Percentiles rank a stretch among this genome's conserved stretches.
Evolutionary conservation across 352 stramenopile genomes (phyloP).

Genomic region (Phytophthora meadii): DNA sequence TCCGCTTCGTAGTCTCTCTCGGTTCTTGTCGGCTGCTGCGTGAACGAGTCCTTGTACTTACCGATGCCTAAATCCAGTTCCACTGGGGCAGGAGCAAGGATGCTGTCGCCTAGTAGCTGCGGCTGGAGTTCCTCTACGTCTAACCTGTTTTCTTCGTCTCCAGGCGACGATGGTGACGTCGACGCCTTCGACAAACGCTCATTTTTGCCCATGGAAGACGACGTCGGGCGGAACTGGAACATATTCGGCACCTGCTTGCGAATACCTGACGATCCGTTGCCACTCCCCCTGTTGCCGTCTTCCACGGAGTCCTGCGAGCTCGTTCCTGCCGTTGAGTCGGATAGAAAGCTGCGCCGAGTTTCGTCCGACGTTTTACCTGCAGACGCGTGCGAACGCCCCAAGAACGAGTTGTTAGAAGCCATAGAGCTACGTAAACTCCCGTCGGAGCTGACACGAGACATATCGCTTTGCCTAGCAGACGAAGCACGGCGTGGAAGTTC

Average conservation of each 20-base stretch:
- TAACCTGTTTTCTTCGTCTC: slow-evolving; percentile 41
- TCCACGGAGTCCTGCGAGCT: slow-evolving; percentile 40
- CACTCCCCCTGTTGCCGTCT: slow-evolving; percentile 38
- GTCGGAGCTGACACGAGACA: slow-evolving; percentile 39
- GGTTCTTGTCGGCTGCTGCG: slow-evolving; percentile 12
- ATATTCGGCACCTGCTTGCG: slow-evolving; percentile 62
- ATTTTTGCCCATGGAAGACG: slow-evolving; percentile 45
- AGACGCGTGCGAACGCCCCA: slow-evolving; percentile 30
- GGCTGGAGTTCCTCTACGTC: slow-evolving; percentile 44
- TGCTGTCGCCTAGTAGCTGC: slow-evolving; percentile 37
- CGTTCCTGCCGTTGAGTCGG: slow-evolving; percentile 37
- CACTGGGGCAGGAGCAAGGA: slow-evolving; percentile 28
- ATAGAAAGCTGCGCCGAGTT: slow-evolving; percentile 44
- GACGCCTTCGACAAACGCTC: slow-evolving; percentile 47
- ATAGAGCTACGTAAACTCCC: slow-evolving; percentile 37
- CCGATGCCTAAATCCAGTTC: slow-evolving; percentile 61
- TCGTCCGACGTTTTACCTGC: slow-evolving; percentile 39
- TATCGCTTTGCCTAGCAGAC: slow-evolving; percentile 42
- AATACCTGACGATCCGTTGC: slow-evolving; percentile 37
- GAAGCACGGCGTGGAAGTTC: slow-evolving; percentile 59
- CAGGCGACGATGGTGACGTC: slow-evolving; percentile 41
- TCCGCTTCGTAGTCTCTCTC: slow-evolving; percentile 44
- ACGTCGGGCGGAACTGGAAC: slow-evolving; percentile 65
- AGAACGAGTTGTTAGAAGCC: slow-evolving; percentile 37
- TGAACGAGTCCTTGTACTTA: slow-evolving; percentile 60